Evolutionary conservation across 257 asterid genomes (phyloP).

Genomic region (Solanum etuberosum): DNA sequence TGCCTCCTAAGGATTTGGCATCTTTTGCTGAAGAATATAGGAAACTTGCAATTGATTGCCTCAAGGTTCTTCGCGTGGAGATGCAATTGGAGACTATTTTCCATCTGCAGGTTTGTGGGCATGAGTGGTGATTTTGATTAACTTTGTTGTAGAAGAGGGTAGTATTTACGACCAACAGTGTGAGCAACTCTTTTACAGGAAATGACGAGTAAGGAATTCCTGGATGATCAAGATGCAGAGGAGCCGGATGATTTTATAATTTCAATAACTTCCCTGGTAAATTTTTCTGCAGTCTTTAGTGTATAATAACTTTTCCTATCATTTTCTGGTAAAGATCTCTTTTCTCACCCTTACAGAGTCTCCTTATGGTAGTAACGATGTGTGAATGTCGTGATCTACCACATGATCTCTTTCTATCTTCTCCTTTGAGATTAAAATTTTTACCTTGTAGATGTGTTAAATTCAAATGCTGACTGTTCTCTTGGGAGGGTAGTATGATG

Average conservation of each 20-base stretch:
- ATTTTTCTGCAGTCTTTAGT: background rate
- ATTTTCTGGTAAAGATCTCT: background rate
- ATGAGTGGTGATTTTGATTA: background rate
- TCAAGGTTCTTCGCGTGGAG: constrained; percentile 91
- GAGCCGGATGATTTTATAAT: constrained; percentile 97
- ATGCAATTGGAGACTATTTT: constrained; percentile 94
- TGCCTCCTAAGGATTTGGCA: constrained; percentile 57
- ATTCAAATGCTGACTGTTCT: background rate
- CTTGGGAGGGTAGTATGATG: background rate
- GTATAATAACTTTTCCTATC: background rate
- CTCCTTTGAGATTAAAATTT: background rate
- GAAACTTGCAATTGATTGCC: constrained; percentile 91
- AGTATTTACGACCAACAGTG: constrained; percentile 4
- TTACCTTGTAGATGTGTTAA: background rate
- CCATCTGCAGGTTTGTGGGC: constrained; percentile 75
- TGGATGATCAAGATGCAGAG: constrained; percentile 98
- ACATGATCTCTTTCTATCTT: background rate
- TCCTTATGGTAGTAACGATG: background rate
- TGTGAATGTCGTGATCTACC: background rate
- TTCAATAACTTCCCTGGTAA: constrained; percentile 86
- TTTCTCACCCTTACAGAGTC: background rate
- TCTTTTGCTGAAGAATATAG: constrained; percentile 93
- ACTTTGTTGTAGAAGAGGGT: background rate
- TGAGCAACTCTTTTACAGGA: constrained; percentile 38
- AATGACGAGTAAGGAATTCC: constrained; percentile 77